Conservation (phyloP, 352 stramenopile genomes). For the Globisporangium canariense region DNA sequence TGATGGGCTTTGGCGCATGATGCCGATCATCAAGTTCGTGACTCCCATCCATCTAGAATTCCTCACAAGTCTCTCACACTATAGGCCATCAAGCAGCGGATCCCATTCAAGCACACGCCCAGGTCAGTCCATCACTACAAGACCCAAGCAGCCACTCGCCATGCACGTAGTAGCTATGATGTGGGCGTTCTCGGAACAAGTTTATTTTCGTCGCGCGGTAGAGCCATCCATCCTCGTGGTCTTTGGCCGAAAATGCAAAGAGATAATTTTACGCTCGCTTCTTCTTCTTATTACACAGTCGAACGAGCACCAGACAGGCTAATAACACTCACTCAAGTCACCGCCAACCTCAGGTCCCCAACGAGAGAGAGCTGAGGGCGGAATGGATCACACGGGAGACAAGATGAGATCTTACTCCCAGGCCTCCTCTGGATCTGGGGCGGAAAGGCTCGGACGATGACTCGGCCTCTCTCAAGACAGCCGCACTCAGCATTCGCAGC, state of each 20-base stretch:
- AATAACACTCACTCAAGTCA: not conserved
- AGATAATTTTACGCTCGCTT: constrained; percentile 12
- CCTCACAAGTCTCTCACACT: not conserved
- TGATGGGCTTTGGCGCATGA: not conserved
- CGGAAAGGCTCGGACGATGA: constrained; percentile 6
- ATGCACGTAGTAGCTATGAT: not conserved
- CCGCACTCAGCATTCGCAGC: not conserved
- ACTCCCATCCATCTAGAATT: not conserved
- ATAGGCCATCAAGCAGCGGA: not conserved
- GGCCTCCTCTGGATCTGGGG: constrained; percentile 9
- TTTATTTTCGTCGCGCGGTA: constrained; percentile 9
- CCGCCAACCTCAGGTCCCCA: not conserved
- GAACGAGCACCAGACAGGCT: not conserved
- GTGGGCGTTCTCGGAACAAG: not conserved
- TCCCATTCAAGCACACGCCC: not conserved
- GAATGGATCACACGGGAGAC: constrained; percentile 19
- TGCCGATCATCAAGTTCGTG: no score
- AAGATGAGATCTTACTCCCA: constrained; percentile 29
- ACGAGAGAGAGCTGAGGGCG: constrained; percentile 5
- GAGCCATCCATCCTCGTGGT: constrained; percentile 11
- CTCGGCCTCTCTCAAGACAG: constrained; percentile 13
- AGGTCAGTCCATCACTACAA: not conserved
- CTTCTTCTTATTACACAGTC: constrained; percentile 10
- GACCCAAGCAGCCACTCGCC: not conserved
- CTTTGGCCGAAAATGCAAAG: constrained; percentile 8